Percentiles rank a stretch among this genome's conserved stretches.
phyloP scores from a whole-genome alignment of 2,329 filamentous ascomycete species.

The Ophiostoma piceae region DNA sequence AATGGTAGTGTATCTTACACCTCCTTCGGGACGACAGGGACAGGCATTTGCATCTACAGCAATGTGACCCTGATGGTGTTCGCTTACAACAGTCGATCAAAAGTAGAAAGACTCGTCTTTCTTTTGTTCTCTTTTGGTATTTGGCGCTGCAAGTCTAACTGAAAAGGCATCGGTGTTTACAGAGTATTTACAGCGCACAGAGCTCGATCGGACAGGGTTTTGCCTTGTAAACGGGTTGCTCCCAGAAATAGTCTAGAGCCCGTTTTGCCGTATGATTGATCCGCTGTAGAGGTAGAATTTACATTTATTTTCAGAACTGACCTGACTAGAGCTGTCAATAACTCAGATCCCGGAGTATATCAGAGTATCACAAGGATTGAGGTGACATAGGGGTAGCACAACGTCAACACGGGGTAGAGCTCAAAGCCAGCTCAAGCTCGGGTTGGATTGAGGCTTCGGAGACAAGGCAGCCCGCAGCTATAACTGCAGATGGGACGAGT shows the following conservation, averaged over 20 bases:
- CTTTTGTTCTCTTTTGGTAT: not conserved
- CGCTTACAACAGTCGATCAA: not conserved
- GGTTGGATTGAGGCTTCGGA: not conserved
- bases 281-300: not conserved
- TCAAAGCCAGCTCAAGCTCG: not conserved
- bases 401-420: not conserved
- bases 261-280: slow-evolving; percentile 7
- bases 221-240: slow-evolving; percentile 2
- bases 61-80: not conserved
- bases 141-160: not conserved
- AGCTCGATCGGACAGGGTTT: not conserved
- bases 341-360: not conserved
- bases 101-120: not conserved
- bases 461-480: not conserved
- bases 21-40: not conserved
- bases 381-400: slow-evolving; percentile 1
- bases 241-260: slow-evolving; percentile 8
- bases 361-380: not conserved
- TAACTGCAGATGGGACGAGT: not conserved
- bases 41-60: not conserved
- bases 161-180: not conserved
- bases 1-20: not conserved
- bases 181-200: too few relatives aligned
- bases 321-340: not conserved
- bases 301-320: not conserved